Evolutionary conservation across 345 rosid species (phyloP).

Genomic region (Eucalyptus rudis): DNA sequence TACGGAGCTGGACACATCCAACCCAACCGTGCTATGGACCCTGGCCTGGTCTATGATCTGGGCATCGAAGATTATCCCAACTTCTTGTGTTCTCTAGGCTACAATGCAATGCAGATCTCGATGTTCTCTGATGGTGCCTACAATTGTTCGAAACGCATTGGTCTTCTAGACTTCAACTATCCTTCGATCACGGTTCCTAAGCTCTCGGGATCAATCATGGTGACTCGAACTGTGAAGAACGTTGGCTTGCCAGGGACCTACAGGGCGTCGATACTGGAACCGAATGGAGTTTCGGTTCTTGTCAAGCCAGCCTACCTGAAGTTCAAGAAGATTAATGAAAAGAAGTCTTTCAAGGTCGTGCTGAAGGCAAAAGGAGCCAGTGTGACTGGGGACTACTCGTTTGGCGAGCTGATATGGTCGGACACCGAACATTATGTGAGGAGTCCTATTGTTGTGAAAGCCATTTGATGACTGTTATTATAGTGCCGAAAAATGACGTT

Average conservation of each 20-base stretch:
- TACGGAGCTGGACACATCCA: slow-evolving; percentile 77
- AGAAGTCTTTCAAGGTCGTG: slow-evolving; percentile 36
- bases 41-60: slow-evolving; percentile 69
- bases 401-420: neutral
- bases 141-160: slow-evolving; percentile 25
- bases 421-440: slow-evolving; percentile 2
- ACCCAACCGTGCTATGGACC: slow-evolving; percentile 74
- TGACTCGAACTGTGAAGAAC: slow-evolving; percentile 49
- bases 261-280: slow-evolving; percentile 20
- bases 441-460: neutral
- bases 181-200: slow-evolving; percentile 61
- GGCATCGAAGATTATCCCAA: slow-evolving; percentile 40
- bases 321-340: slow-evolving; percentile 37
- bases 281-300: slow-evolving; percentile 41
- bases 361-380: neutral
- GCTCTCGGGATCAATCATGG: slow-evolving; percentile 9
- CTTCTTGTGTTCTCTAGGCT: slow-evolving; percentile 58
- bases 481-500: neutral
- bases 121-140: slow-evolving; percentile 11
- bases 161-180: slow-evolving; percentile 55
- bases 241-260: slow-evolving; percentile 67
- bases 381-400: neutral
- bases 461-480: neutral
- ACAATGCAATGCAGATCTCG: slow-evolving; percentile 35
- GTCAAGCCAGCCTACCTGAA: slow-evolving; percentile 13